A percentile compares a stretch with the other conserved stretches of the same genome.
These are phyloP conservation scores for Pythium oligandrum DNA, from an alignment of 352 stramenopile genomes.

Conservation along the genomic window DNA sequence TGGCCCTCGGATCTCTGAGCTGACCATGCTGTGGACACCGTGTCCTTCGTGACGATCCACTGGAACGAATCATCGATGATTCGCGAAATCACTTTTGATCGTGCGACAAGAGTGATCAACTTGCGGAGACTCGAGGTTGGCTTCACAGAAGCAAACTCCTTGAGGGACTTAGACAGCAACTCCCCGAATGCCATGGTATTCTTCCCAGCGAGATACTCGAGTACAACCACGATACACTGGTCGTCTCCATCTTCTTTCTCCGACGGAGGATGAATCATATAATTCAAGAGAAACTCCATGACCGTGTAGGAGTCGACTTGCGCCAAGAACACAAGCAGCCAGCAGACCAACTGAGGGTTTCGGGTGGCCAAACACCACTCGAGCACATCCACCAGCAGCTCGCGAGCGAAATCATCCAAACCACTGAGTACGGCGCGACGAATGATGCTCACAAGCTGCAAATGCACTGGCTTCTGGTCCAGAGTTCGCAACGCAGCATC, in stretches of 20 bases:
- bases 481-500: constrained; percentile 32
- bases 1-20: too few species aligned
- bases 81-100: too few species aligned
- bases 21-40: constrained; percentile 15
- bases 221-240: constrained; percentile 7
- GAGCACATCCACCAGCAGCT: constrained; percentile 35
- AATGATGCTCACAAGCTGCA: constrained; percentile 33
- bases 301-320: constrained; percentile 39
- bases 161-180: constrained; percentile 29
- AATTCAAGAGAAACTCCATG: constrained; percentile 41
- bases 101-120: too few species aligned
- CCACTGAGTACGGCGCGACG: constrained; percentile 32
- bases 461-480: constrained; percentile 38
- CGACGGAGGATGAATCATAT: constrained; percentile 8
- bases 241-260: background rate
- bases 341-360: constrained; percentile 11
- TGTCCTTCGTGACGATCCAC: constrained; percentile 51
- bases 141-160: constrained; percentile 7
- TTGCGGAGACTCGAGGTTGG: too few species aligned
- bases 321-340: constrained; percentile 39
- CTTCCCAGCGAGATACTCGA: constrained; percentile 38
- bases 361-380: constrained; percentile 27
- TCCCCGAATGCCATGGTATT: constrained; percentile 6
- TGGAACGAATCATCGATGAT: constrained; percentile 28
- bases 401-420: constrained; percentile 12